These are phyloP conservation scores for Backusella liffmaniae DNA, from an alignment of 192 early-diverging fungal species.

Conservation along the genomic window DNA sequence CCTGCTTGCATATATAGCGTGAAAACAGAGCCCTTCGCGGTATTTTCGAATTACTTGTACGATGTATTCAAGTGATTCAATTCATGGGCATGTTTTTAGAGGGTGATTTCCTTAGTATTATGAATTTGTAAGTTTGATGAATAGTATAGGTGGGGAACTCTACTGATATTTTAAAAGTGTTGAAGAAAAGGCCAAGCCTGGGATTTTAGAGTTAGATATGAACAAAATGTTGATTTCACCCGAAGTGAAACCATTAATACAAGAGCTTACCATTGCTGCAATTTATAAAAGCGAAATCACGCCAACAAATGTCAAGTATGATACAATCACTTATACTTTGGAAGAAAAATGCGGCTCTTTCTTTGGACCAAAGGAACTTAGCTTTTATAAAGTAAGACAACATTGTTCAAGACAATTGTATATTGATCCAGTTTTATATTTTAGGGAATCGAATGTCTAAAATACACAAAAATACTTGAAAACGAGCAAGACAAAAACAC, in stretches of 20 bases:
- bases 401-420: not conserved
- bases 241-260: constrained; percentile 10
- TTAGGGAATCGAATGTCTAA: constrained; percentile 26
- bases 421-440: not conserved
- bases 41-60: constrained; percentile 19
- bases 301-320: not conserved
- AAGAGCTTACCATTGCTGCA: constrained; percentile 24
- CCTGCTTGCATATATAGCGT: not conserved
- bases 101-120: not conserved
- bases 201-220: constrained; percentile 12
- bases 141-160: no score
- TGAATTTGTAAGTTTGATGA: constrained; percentile 8
- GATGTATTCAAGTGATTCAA: constrained; percentile 22
- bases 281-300: constrained; percentile 11
- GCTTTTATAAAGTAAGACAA: constrained; percentile 31
- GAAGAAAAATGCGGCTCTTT: constrained; percentile 16
- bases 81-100: constrained; percentile 24
- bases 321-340: constrained; percentile 14
- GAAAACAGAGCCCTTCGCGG: constrained; percentile 33
- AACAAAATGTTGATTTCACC: constrained; percentile 23
- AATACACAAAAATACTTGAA: constrained; percentile 8
- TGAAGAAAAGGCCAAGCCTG: not conserved
- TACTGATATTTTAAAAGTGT: not conserved
- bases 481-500: constrained; percentile 7
- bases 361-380: constrained; percentile 20